Evolutionary conservation across 2,329 filamentous ascomycete species (phyloP), one percentile per base, ranked within the genome.

Genomic region (Penicillium nordicum): DNA sequence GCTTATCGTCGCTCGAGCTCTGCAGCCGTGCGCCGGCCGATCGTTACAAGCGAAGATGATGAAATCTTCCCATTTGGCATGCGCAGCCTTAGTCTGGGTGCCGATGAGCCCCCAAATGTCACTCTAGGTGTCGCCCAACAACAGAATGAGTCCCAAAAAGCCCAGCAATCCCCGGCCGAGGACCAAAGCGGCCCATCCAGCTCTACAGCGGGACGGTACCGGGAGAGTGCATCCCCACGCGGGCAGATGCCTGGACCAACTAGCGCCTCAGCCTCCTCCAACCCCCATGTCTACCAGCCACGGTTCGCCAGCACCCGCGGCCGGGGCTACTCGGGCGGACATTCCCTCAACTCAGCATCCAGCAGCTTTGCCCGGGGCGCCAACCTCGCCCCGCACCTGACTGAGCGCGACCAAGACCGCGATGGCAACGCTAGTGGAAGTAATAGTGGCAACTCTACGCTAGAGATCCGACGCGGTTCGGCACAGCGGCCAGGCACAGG

Each of bases 51-150:
- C 32, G 78, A 80, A 47, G 72, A 77, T 18, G 74, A 74, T 36
- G 78, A 79, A 37, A 71, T 78, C 21, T 76, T 78, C 58, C 72
- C 72, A 16, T 76, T 76, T 55, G 75, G 74, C 21, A 74, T 78
- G 68, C 74, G 78, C 38, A 79, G 78, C 57, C 69, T 78, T 18
- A 80, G 78, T 59, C 67, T 79, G 44, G 77, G 77, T 5, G 72
- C 73, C n/a, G 74, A 74, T 53, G 74, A 76, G 18, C 61, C 71
- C 18, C 66, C 71, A 12, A 66, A 70, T 37, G 55, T 67, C 7
- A 71, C 67, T 40, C 59, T 74, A 0, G 69, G 68, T 47, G 64
- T 68, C 23, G 57, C 73, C 11, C 65, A 74, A 32, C 71, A 68
- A 14, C 70, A 72, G 49, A 69, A 71, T 50, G 69, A 74, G 14